Evolutionary conservation across 2,329 filamentous ascomycete genomes (phyloP).

Genomic region (Hypoxylon sp.): DNA sequence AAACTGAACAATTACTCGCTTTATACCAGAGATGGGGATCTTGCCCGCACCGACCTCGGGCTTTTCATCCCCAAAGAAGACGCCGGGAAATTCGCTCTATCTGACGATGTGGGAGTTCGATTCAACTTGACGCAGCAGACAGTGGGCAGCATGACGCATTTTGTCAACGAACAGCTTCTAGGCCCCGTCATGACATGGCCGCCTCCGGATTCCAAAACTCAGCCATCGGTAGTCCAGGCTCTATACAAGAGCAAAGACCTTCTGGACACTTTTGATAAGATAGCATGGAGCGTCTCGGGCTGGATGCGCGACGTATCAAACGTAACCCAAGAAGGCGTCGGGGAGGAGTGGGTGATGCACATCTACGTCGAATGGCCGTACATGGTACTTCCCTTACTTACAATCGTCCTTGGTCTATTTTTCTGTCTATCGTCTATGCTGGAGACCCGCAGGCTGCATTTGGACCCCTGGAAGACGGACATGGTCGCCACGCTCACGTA

Average conservation of each 20-base stretch:
- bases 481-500: slow-evolving; percentile 40
- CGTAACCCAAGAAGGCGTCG: slow-evolving; percentile 12
- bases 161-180: slow-evolving; percentile 30
- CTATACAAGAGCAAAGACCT: slow-evolving; percentile 34
- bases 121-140: slow-evolving; percentile 32
- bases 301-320: slow-evolving; percentile 37
- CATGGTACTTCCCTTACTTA: slow-evolving; percentile 35
- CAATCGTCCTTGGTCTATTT: slow-evolving; percentile 22
- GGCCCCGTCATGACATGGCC: slow-evolving; percentile 22
- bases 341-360: slow-evolving; percentile 36
- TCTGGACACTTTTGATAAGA: slow-evolving; percentile 31
- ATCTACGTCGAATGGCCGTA: slow-evolving; percentile 43
- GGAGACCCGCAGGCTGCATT: slow-evolving; percentile 32
- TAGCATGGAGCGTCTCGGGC: slow-evolving; percentile 29
- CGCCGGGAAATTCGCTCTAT: slow-evolving; percentile 4
- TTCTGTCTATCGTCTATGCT: slow-evolving; percentile 33
- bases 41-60: slow-evolving; percentile 25
- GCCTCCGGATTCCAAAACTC: neutral
- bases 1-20: slow-evolving; percentile 33
- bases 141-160: slow-evolving; percentile 30
- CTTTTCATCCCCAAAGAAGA: slow-evolving; percentile 22
- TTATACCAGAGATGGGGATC: slow-evolving; percentile 10
- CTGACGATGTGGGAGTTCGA: slow-evolving; percentile 5
- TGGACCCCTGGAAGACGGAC: slow-evolving; percentile 40
- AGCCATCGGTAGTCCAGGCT: slow-evolving; percentile 15